Percentiles rank a stretch among this genome's conserved stretches.
These are phyloP conservation scores for Castanea crenata DNA, from an alignment of 306 rosid genomes.

Conservation along the genomic window DNA sequence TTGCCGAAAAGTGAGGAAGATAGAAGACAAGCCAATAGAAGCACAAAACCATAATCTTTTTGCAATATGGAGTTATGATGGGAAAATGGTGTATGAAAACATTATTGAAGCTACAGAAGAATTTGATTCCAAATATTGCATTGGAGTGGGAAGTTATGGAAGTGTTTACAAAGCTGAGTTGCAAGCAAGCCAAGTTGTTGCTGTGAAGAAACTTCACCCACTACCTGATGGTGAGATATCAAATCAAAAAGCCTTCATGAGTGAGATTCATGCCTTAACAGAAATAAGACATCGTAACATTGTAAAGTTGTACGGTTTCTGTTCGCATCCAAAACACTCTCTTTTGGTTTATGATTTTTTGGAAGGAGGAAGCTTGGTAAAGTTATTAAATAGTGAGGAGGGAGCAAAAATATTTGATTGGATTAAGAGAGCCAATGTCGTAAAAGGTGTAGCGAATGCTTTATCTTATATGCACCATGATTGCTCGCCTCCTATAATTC, in stretches of 20 bases:
- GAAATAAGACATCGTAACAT: slow-evolving; percentile 23
- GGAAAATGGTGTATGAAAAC: slow-evolving; percentile 24
- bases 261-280: slow-evolving; percentile 24
- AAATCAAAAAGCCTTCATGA: background rate
- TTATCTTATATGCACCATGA: slow-evolving; percentile 25
- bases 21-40: background rate
- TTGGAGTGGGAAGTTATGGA: slow-evolving; percentile 33
- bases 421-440: slow-evolving; percentile 27
- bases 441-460: slow-evolving; percentile 41
- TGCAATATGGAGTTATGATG: background rate
- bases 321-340: slow-evolving; percentile 5
- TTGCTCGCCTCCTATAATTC: background rate
- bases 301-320: slow-evolving; percentile 21
- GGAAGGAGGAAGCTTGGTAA: slow-evolving; percentile 7
- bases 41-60: background rate
- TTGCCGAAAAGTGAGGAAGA: background rate
- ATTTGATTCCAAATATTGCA: slow-evolving; percentile 28
- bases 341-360: slow-evolving; percentile 11
- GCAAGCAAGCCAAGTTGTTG: slow-evolving; percentile 21
- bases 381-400: slow-evolving; percentile 7
- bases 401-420: slow-evolving; percentile 15
- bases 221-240: background rate
- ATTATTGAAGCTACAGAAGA: slow-evolving; percentile 31
- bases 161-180: slow-evolving; percentile 25
- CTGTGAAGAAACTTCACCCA: slow-evolving; percentile 32